Conservation (phyloP, 2,329 filamentous ascomycete species). For the Colletotrichum horii region DNA sequence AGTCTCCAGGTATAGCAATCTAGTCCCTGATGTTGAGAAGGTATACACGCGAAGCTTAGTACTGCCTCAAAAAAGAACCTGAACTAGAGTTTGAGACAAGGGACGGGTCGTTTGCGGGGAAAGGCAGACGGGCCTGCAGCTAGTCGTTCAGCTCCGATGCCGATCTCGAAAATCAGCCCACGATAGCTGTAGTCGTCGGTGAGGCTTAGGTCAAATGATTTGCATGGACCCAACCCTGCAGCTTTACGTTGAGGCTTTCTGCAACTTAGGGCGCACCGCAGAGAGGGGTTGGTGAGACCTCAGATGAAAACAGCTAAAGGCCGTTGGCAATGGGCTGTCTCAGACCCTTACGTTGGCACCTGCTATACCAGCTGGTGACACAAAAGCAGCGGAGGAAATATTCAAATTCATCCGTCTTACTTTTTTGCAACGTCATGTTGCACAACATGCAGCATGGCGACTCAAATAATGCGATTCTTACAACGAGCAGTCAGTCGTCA, state of each 20-base stretch:
- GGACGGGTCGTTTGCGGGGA: background rate
- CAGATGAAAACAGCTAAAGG: background rate
- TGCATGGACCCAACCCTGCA: background rate
- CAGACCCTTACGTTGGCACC: background rate
- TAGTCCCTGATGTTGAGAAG: background rate
- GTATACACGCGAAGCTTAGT: background rate
- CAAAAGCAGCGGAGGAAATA: background rate
- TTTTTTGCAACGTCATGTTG: background rate
- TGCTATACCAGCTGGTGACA: background rate
- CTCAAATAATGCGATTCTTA: background rate
- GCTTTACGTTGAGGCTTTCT: background rate
- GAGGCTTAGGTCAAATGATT: background rate
- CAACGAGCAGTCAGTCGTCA: background rate
- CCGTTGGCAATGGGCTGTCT: background rate
- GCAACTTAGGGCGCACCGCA: background rate
- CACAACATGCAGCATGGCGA: background rate
- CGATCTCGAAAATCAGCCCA: background rate
- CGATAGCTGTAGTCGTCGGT: background rate
- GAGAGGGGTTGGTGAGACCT: background rate
- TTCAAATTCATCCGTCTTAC: background rate
- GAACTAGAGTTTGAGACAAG: background rate
- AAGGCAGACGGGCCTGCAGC: background rate
- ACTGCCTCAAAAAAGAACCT: background rate
- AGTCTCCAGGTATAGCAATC: background rate
- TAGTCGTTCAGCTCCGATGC: background rate